These are phyloP conservation scores for Volvox africanus DNA, from an alignment of 139 green algal genomes.

Conservation along the genomic window DNA sequence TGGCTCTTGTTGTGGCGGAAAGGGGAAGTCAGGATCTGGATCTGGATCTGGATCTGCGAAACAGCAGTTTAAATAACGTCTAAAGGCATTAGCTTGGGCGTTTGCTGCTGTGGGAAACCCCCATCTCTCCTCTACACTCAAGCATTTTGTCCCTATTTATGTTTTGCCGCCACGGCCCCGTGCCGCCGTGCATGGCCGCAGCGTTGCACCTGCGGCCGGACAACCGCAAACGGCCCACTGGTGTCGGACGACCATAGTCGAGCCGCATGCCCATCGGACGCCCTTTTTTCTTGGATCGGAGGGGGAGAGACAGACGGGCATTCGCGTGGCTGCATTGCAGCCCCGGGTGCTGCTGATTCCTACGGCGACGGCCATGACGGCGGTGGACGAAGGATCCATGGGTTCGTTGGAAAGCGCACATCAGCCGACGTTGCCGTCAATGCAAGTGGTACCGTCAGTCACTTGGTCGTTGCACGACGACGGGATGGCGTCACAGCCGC, in stretches of 20 bases:
- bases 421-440: not conserved
- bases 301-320: not conserved
- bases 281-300: not conserved
- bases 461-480: too few relatives aligned
- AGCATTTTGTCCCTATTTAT: too few relatives aligned
- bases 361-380: too few relatives aligned
- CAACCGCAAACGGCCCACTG: not conserved
- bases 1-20: too few relatives aligned
- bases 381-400: not conserved
- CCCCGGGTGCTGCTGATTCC: conserved; percentile 9
- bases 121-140: too few relatives aligned
- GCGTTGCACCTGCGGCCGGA: not conserved
- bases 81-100: too few relatives aligned
- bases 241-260: not conserved
- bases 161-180: too few relatives aligned
- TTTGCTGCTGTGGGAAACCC: too few relatives aligned
- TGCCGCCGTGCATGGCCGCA: not conserved
- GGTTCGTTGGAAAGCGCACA: not conserved
- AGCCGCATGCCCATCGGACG: not conserved
- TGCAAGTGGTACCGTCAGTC: not conserved
- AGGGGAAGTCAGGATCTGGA: too few relatives aligned
- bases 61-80: too few relatives aligned
- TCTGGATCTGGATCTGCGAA: too few relatives aligned
- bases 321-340: not conserved
- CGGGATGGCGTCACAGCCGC: not conserved